These are phyloP conservation scores for Lunasporangiospora selenospora DNA, from an alignment of 192 early-diverging fungal species.

Conservation along the genomic window DNA sequence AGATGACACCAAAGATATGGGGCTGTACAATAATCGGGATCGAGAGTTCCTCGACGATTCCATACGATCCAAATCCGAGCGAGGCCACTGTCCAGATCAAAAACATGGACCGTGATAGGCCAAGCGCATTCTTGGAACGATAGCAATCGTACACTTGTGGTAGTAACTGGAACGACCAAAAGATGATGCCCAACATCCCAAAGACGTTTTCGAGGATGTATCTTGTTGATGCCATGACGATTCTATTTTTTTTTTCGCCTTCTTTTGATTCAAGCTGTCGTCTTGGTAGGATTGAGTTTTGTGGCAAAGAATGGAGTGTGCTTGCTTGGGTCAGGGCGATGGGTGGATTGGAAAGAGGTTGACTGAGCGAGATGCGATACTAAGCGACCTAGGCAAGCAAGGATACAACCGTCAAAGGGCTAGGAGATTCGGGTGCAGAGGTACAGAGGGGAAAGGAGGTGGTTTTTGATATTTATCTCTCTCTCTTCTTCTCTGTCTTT, in stretches of 20 bases:
- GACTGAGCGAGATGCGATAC: too few species aligned
- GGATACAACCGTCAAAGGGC: too few species aligned
- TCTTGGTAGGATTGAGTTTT: too few species aligned
- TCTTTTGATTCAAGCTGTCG: too few species aligned
- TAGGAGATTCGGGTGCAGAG: too few species aligned
- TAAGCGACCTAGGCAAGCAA: too few species aligned
- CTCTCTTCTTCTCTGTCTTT: too few species aligned
- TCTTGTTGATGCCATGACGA: slow-evolving; percentile 19
- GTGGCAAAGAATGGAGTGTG: too few species aligned
- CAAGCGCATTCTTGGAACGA: slow-evolving; percentile 39
- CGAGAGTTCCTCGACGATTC: slow-evolving; percentile 47
- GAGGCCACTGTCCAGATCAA: slow-evolving; percentile 48
- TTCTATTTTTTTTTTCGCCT: background rate
- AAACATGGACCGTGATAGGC: slow-evolving; percentile 50
- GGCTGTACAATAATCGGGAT: slow-evolving; percentile 56
- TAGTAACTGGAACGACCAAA: slow-evolving; percentile 59
- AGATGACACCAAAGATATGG: slow-evolving; percentile 52
- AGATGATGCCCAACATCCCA: slow-evolving; percentile 51
- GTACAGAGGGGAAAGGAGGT: too few species aligned
- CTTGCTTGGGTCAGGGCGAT: too few species aligned
- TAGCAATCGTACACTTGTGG: slow-evolving; percentile 58
- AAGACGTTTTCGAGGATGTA: slow-evolving; percentile 48
- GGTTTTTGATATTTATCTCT: too few species aligned
- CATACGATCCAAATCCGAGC: slow-evolving; percentile 49
- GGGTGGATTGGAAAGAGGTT: too few species aligned